Evolutionary conservation across 2,329 filamentous ascomycete genomes (phyloP), one percentile per base, ranked within the genome.

Genomic region (Fusarium graminum): DNA sequence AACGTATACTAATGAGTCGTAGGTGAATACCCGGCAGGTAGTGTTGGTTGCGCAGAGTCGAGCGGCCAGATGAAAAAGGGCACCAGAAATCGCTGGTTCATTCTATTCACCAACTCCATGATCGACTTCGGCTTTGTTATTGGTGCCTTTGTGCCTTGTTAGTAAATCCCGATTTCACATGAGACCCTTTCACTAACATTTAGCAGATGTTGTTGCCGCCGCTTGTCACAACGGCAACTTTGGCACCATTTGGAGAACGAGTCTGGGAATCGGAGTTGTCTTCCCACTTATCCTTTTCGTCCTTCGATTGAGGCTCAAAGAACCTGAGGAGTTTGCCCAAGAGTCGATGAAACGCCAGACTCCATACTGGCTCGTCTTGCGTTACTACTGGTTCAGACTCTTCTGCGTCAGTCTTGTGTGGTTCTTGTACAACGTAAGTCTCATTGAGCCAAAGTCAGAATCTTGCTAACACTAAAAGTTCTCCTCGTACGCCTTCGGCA

Each of bases 11-110:
- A 2, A 62, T n/a, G 3, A 3, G 6, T 54, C 7, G 32, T 47
- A 81, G 80, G 90, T 55, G 91, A 94, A 77, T 94, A 72, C 5
- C 92, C 92, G 1, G 91, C 92, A 40, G 94, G 94, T 5, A 92
- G 88, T 59, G 94, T 97, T 1, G 92, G 90, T 3, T 91, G 88
- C 52, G 92, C 93, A 4, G 94, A 97, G 78, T 90, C 90, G 6
- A 94, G 90, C 0, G 92, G 92, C 22, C 92, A 96, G 75, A 82
- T 97, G 59, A 92, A 93, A 76, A 77, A 80, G 16, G 94, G 94
- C 12, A 90, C 90, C 16, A 85, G 94, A n/a, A 94, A 97, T 75
- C 85, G 91, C 38, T 97, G 93, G 92, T 97, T 94, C 74, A 92
- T 94, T 71, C 83, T 97, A 67, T 96, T 95, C 77, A 97, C 92